Evolutionary conservation across 768 basidiomycete species (phyloP).

Genomic region (Trichaptum fuscoviolaceum): DNA sequence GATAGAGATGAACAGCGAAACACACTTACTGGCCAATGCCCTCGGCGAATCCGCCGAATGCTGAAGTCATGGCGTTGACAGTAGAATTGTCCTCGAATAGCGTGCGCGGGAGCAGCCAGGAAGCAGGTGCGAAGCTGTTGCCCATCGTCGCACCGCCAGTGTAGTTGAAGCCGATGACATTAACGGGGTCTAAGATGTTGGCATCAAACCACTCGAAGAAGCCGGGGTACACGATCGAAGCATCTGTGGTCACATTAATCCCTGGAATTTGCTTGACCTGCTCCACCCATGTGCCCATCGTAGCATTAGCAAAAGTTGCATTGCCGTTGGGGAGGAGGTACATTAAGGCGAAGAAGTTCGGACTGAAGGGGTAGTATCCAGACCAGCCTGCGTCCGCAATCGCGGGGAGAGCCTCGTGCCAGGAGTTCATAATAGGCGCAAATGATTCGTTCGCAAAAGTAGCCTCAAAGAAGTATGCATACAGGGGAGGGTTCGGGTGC

Average conservation of each 20-base stretch:
- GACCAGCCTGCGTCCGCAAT: conserved; percentile 37
- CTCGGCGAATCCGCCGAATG: conserved; percentile 12
- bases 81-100: conserved; percentile 14
- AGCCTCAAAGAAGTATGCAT: conserved; percentile 18
- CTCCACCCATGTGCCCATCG: conserved; percentile 29
- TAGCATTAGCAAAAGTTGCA: conserved; percentile 28
- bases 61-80: conserved; percentile 8
- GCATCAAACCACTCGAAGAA: conserved; percentile 13
- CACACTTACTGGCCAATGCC: not conserved
- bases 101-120: conserved; percentile 18
- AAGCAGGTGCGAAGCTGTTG: conserved; percentile 12
- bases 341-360: conserved; percentile 18
- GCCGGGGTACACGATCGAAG: conserved; percentile 10
- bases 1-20: not conserved
- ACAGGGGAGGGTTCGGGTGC: conserved; percentile 32
- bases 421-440: conserved; percentile 3
- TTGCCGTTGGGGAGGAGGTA: conserved; percentile 33
- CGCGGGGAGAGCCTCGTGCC: conserved; percentile 1
- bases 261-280: conserved; percentile 22
- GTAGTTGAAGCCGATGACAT: conserved; percentile 9
- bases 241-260: conserved; percentile 12
- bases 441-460: conserved; percentile 9
- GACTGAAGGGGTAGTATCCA: conserved; percentile 27
- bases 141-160: not conserved
- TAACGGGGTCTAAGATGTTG: conserved; percentile 10